Evolutionary conservation across 768 basidiomycete species (phyloP), one percentile per base, ranked within the genome.

Genomic region (Leccinum incarnatum): DNA sequence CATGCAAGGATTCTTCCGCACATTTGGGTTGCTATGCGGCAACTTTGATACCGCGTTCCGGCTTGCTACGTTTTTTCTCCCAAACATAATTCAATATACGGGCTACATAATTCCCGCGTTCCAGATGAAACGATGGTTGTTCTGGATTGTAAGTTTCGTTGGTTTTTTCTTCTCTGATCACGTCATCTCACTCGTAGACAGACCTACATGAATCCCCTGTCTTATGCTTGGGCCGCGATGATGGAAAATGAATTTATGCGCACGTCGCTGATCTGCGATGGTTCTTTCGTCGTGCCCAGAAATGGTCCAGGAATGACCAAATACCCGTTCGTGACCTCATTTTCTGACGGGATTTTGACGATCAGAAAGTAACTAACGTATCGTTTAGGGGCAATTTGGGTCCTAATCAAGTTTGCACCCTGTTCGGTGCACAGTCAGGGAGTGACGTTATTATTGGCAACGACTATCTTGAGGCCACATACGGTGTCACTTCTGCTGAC

Each of bases 171-270:
- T 45, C 12, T 45, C 15, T 46, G 12, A 25, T 45, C 23, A 40
- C 1, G 12, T 2, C 19, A 19, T 32, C 57, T 72, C 36, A 72
- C 30, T 56, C 56, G n/a, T 37, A 25, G 19, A 37, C 14, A 63
- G 86, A 90, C 82, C 75, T 93, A 93, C 71, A 68, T 93, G 59
- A 87, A 95, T 66, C 93, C 93, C 0, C 73, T 94, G 53, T 74
- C 83, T 1, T 93, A 91, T 25, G 85, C 84, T 0, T 94, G 89
- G 81, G 83, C 88, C 63, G 85, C 83, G 2, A 76, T 82, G 37
- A 89, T 95, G 86, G 85, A 89, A 72, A 95, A 95, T 70, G 93
- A 96, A 70, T 93, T 94, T 73, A 83, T 79, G 77, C 83, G 84
- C 17, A 83, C 85, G 36, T 71, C 80, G 19, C 67, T 91, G 48